Base-by-base conservation (phyloP, 148 eudicot genomes). In the Dysphania ambrosioides region DNA sequence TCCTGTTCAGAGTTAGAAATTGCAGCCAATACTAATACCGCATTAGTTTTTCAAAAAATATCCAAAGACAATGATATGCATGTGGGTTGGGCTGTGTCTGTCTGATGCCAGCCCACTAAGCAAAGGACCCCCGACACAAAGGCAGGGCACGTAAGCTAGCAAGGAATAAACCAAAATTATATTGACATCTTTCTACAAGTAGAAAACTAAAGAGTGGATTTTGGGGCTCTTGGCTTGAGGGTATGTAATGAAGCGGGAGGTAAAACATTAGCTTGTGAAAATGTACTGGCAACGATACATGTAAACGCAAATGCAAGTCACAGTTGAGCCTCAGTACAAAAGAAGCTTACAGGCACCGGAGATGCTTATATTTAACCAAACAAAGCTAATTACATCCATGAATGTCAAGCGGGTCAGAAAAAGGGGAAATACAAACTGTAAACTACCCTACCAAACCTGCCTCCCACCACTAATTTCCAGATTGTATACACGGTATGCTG, bases 381-480 rank as follows among this genome's bases (percentile, higher is more conserved):
- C 29, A 49, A 79, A 70, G 70, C 71, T 74, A 79, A 62, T 79
- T 79, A 74, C 78, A 75, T 74, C 66, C 75, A 63, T 56, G 42
- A 66, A 66, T 9, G 70, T 68, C 24, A 36, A 27, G 49, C 44
- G 26, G 36, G 63, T 36, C 32, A 62, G 29, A 36, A 58, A 58
- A 40, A 19, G n/a, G 59, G 2, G 40, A 42, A 49, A 66, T 59
- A 51, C 69, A 67, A 47, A 44, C 70, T 72, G 47, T 9, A 71
- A 24, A 57, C 75, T 63, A 59, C 31, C 73, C 63, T 35, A 31
- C 32, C 19, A 42, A 47, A 65, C 71, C 58, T 72, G 56, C 13
- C 6, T 30, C 61, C 44, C 55, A 18, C 15, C 40, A 30, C n/a
- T 40, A 3, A 42, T 61, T 68, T 58, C 73, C 63, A 34, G 47